Conservation (phyloP, 768 basidiomycete genomes). For the Suillus bovinus region DNA sequence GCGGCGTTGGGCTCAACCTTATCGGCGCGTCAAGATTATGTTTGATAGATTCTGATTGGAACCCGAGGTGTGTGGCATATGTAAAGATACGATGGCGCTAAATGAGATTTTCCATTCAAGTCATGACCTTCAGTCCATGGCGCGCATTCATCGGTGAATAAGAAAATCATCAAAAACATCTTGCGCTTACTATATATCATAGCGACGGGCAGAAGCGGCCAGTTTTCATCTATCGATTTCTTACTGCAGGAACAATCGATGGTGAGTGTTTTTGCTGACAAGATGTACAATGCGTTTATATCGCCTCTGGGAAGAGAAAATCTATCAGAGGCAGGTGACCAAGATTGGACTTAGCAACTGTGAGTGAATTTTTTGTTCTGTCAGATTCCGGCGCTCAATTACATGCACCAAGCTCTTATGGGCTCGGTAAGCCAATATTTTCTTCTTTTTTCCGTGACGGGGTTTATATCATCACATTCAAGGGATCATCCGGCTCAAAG, state of each 20-base stretch:
- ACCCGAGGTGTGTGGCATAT: conserved; percentile 64
- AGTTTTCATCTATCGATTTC: conserved; percentile 86
- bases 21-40: conserved; percentile 89
- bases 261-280: conserved; percentile 42
- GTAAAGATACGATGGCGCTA: not conserved
- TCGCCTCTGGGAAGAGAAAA: conserved; percentile 61
- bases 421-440: conserved; percentile 49
- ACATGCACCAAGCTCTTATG: conserved; percentile 56
- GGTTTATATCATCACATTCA: conserved; percentile 22
- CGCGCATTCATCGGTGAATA: conserved; percentile 84
- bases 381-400: not conserved
- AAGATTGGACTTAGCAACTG: conserved; percentile 90
- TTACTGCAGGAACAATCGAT: conserved; percentile 90
- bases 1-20: conserved; percentile 92
- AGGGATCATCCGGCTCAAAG: conserved; percentile 54
- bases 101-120: conserved; percentile 35
- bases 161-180: conserved; percentile 5
- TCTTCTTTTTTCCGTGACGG: not conserved
- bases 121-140: conserved; percentile 96
- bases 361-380: conserved; percentile 38
- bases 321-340: conserved; percentile 91
- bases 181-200: conserved; percentile 14
- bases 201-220: conserved; percentile 94
- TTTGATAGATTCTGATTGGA: conserved; percentile 92
- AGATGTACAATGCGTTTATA: conserved; percentile 5